Evolutionary conservation across 352 stramenopile species (phyloP), one percentile per base, ranked within the genome.

Genomic region (Aphanomyces cochlioides): DNA sequence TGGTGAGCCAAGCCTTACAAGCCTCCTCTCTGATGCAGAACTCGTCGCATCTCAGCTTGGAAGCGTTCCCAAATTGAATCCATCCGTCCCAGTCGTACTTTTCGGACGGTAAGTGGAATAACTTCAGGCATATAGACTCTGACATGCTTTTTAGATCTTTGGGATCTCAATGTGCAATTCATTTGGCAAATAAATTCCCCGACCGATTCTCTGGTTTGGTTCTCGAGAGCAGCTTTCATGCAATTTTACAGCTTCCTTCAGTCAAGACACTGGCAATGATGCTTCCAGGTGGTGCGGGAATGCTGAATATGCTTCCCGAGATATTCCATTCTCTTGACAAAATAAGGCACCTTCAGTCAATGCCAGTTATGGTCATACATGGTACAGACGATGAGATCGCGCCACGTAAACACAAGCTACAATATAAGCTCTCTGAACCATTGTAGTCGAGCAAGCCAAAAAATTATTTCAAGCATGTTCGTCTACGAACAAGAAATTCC

Each of bases 201-300:
- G 7, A 15, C 10, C 36, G 38, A 10, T 61, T 63, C 40, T 50
- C 36, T 36, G 64, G 64, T 21, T 34, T 70, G 7, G 56, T 70
- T 41, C 13, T 70, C 54, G 64, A 70, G 19, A 61, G 43, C 17
- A 50, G 64, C 39, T 70, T 70, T 41, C 64, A 70, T 50, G 59
- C 64, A 17, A 70, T 70, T 15, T 63, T 70, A 34, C 4, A 63
- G 17, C 64, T 70, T n/a, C 64, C 64, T 13, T 63, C 61, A 50
- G 64, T 70, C 3, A 37, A 47, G 5, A 47, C 59, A 28, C 36
- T 70, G 38, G 54, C 40, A 47, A 61, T 28, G 45, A 61, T 70
- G 15, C 53, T 70, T 12, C 64, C 64, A 41, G 64, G 64, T n/a
- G 64, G 64, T 17, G 64, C 64, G 3, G 64, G 36, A 7, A 70